phyloP scores from a whole-genome alignment of 805 yeast genomes.

The Brettanomyces naardenensis region DNA sequence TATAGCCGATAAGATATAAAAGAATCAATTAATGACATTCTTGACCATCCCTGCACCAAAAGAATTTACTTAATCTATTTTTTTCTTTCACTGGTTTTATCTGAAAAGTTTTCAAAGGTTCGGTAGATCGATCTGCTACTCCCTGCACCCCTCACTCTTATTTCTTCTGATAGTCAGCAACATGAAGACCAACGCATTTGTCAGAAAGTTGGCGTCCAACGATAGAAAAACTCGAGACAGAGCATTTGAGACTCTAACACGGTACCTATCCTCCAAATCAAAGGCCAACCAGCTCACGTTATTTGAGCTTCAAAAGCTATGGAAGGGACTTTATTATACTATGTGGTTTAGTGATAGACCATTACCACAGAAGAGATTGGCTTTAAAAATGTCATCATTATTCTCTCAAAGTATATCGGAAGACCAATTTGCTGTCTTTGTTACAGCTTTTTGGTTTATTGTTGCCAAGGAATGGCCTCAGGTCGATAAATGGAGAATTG shows the following conservation, averaged over 20 bases:
- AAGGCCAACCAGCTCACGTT: constrained; percentile 32
- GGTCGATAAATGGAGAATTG: constrained; percentile 80
- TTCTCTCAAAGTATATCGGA: constrained; percentile 37
- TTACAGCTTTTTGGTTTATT: constrained; percentile 74
- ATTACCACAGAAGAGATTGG: constrained; percentile 80
- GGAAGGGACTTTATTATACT: constrained; percentile 93
- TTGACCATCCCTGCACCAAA: no score
- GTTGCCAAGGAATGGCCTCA: constrained; percentile 75
- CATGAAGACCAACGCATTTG: constrained; percentile 44
- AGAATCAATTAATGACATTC: no score
- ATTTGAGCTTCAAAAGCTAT: constrained; percentile 68
- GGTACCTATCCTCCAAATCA: constrained; percentile 42
- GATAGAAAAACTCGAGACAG: constrained; percentile 67
- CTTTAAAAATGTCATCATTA: constrained; percentile 56
- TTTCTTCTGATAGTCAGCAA: no score
- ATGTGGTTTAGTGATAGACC: constrained; percentile 98
- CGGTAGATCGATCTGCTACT: no score
- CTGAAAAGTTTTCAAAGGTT: no score
- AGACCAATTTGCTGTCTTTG: constrained; percentile 41
- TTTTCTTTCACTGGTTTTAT: no score
- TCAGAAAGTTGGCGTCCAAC: constrained; percentile 79
- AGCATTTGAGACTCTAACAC: constrained; percentile 58
- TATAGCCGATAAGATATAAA: no score
- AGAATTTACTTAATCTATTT: no score
- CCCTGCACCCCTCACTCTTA: no score